These are phyloP conservation scores for Erigeron philadelphicus DNA, from an alignment of 140 eudicot genomes.

Conservation along the genomic window DNA sequence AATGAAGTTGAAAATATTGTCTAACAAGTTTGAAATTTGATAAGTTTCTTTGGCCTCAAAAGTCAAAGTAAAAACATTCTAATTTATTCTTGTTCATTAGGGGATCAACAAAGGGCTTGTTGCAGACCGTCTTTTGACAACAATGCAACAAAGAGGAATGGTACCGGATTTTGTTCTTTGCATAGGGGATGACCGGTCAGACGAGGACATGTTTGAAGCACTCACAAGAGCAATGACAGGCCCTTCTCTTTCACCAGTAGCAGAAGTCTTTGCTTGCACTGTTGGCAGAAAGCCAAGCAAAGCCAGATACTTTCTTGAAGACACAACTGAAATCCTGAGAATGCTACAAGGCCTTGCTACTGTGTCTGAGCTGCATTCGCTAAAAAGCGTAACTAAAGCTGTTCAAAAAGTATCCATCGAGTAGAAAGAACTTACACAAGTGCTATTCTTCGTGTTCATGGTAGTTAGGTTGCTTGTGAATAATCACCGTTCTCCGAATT, in stretches of 20 bases:
- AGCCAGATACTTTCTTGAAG: constrained; percentile 83
- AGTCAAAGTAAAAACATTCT: constrained; percentile 4
- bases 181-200: constrained; percentile 87
- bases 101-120: constrained; percentile 90
- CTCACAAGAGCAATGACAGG: constrained; percentile 54
- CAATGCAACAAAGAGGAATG: constrained; percentile 63
- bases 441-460: constrained; percentile 10
- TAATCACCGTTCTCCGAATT: constrained; percentile 30
- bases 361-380: constrained; percentile 47
- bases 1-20: background rate
- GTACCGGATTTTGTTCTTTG: constrained; percentile 85
- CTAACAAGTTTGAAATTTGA: background rate
- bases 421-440: constrained; percentile 16
- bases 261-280: constrained; percentile 87
- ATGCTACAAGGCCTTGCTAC: constrained; percentile 78
- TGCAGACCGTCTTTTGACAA: constrained; percentile 59
- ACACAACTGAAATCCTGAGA: constrained; percentile 58
- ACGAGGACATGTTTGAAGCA: constrained; percentile 93
- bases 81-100: constrained; percentile 23
- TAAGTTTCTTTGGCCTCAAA: background rate
- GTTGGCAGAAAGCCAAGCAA: constrained; percentile 90
- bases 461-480: constrained; percentile 25
- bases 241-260: constrained; percentile 65
- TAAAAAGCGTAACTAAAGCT: constrained; percentile 35
- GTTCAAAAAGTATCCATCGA: constrained; percentile 35